phyloP scores from a whole-genome alignment of 768 basidiomycete species.

The Psilocybe sp. region DNA sequence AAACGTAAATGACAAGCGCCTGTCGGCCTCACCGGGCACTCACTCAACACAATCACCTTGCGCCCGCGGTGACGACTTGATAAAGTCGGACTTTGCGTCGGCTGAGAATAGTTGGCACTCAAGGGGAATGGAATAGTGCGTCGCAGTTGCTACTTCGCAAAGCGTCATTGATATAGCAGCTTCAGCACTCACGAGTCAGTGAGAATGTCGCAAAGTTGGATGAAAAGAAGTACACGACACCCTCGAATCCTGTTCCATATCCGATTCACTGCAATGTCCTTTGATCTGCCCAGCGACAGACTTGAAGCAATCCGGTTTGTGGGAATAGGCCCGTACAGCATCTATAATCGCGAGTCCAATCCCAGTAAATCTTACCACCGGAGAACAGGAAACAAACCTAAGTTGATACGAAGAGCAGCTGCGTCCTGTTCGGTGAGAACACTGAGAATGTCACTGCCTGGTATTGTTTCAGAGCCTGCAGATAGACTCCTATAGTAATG shows the following conservation, averaged over 20 bases:
- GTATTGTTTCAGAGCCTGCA: no score
- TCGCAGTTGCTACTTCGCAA: constrained; percentile 76
- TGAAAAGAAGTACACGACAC: constrained; percentile 45
- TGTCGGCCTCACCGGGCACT: background rate
- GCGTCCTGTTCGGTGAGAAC: no score
- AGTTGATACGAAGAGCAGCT: no score
- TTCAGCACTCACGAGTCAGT: constrained; percentile 19
- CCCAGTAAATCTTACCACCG: no score
- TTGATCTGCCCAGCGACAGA: constrained; percentile 46
- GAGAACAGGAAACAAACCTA: no score
- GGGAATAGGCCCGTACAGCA: constrained; percentile 37
- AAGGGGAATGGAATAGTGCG: constrained; percentile 61
- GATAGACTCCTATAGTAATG: no score
- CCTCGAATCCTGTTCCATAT: constrained; percentile 58
- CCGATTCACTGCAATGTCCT: constrained; percentile 49
- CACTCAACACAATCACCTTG: constrained; percentile 41
- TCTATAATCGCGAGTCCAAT: constrained; percentile 23
- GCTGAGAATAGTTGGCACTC: constrained; percentile 48
- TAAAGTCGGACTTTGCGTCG: background rate
- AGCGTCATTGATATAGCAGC: constrained; percentile 77
- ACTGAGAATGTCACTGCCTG: no score
- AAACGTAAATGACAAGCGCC: background rate
- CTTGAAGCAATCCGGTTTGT: constrained; percentile 64
- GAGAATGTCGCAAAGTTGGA: background rate
- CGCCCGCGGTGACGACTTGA: constrained; percentile 6